Evolutionary conservation across 257 asterid genomes (phyloP).

Genomic region (Coffea canephora): DNA sequence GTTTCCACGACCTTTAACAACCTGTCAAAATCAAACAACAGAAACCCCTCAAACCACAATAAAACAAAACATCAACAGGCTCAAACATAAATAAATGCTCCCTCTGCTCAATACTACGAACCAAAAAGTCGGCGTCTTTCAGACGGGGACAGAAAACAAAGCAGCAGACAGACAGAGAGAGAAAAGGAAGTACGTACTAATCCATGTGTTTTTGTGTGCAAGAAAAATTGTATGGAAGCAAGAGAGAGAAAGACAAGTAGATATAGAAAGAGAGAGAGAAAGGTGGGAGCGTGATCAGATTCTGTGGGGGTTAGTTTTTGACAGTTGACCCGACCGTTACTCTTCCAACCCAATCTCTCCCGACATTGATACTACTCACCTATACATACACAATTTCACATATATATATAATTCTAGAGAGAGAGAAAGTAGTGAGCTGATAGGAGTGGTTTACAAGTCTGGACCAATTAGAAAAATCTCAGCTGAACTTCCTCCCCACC

Average conservation of each 20-base stretch:
- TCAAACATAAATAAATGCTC: slow-evolving; percentile 32
- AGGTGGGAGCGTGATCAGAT: slow-evolving; percentile 66
- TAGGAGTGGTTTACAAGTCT: slow-evolving; percentile 21
- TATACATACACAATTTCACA: slow-evolving; percentile 24
- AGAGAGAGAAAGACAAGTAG: slow-evolving; percentile 19
- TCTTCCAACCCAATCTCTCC: slow-evolving; percentile 17
- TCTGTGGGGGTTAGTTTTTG: slow-evolving; percentile 79
- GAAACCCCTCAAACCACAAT: slow-evolving; percentile 20
- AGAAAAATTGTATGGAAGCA: slow-evolving; percentile 4
- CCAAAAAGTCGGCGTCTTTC: slow-evolving; percentile 43
- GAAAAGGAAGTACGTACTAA: slow-evolving; percentile 29
- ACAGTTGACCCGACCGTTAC: slow-evolving; percentile 86
- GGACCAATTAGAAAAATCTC: slow-evolving; percentile 37
- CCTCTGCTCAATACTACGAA: slow-evolving; percentile 13
- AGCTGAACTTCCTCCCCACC: slow-evolving; percentile 14
- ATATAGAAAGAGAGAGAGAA: slow-evolving; percentile 35
- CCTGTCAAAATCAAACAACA: slow-evolving; percentile 61
- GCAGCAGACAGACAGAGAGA: slow-evolving; percentile 40
- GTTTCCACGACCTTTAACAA: slow-evolving; percentile 33
- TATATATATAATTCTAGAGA: slow-evolving; percentile 27
- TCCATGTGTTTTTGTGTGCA: slow-evolving; percentile 15
- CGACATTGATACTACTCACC: slow-evolving; percentile 27
- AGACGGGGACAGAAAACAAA: slow-evolving; percentile 48
- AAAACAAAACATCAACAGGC: slow-evolving; percentile 26
- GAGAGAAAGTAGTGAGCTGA: slow-evolving; percentile 22